phyloP scores from a whole-genome alignment of 768 basidiomycete genomes.

The Pleurotus tuoliensis region DNA sequence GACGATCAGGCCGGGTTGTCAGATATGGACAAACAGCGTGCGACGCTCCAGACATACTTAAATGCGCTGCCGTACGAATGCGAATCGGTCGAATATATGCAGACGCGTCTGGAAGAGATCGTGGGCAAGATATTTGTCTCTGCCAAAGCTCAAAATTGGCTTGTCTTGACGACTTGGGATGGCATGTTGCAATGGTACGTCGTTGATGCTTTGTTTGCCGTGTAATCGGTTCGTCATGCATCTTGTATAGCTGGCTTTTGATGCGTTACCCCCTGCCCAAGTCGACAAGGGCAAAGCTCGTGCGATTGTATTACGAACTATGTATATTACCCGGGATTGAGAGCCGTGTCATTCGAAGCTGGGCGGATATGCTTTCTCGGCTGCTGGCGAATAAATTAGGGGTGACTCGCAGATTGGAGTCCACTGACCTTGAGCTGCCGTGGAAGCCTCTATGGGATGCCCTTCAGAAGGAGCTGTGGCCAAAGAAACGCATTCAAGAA shows the following conservation, averaged over 20 bases:
- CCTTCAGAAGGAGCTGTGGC: conserved; percentile 72
- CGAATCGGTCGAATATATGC: conserved; percentile 72
- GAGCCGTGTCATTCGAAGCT: conserved; percentile 62
- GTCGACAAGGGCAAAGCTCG: conserved; percentile 66
- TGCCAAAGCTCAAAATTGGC: conserved; percentile 75
- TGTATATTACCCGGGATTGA: conserved; percentile 74
- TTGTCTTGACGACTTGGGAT: conserved; percentile 72
- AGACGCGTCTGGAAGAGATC: conserved; percentile 62
- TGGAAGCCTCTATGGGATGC: conserved; percentile 78
- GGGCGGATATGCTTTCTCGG: conserved; percentile 77
- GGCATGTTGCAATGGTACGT: conserved; percentile 72
- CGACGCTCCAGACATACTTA: conserved; percentile 62
- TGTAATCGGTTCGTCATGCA: conserved; percentile 1
- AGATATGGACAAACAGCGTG: conserved; percentile 53
- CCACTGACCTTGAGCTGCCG: conserved; percentile 60
- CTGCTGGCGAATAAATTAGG: conserved; percentile 66
- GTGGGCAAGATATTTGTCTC: conserved; percentile 65
- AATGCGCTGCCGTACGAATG: conserved; percentile 69
- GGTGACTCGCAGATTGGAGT: conserved; percentile 60
- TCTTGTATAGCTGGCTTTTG: conserved; percentile 60
- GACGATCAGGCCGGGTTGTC: conserved; percentile 34
- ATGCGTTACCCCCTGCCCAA: conserved; percentile 78
- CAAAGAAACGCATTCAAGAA: conserved; percentile 60
- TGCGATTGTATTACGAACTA: conserved; percentile 75
- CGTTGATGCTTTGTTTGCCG: not conserved